phyloP scores from a whole-genome alignment of 306 rosid genomes.

The Rosa rugosa region DNA sequence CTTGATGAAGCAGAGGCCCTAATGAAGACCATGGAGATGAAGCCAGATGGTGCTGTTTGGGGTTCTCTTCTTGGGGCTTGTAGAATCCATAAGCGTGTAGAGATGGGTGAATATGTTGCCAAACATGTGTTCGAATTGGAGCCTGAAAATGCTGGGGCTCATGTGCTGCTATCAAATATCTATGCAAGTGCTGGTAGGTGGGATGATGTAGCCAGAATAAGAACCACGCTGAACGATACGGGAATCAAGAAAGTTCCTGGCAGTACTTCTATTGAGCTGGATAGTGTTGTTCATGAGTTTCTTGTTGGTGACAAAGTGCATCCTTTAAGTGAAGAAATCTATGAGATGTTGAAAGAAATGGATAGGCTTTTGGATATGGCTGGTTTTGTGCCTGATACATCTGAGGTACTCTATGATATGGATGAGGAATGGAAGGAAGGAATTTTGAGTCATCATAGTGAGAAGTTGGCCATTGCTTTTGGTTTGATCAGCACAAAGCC shows the following conservation, averaged over 20 bases:
- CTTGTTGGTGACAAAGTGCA: conserved; percentile 79
- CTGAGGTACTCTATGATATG: conserved; percentile 79
- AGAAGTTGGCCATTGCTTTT: conserved; percentile 80
- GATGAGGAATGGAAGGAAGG: conserved; percentile 90
- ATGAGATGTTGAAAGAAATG: conserved; percentile 59
- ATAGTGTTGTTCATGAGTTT: conserved; percentile 79
- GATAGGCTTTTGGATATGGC: conserved; percentile 54
- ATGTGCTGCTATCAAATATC: conserved; percentile 75
- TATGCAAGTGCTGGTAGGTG: conserved; percentile 78
- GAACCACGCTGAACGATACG: conserved; percentile 65
- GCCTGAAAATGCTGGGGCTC: conserved; percentile 68
- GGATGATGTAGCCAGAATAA: conserved; percentile 80
- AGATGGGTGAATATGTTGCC: conserved; percentile 65
- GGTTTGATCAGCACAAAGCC: conserved; percentile 83
- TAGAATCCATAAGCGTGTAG: conserved; percentile 54
- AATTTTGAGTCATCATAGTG: conserved; percentile 78
- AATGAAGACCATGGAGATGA: conserved; percentile 61
- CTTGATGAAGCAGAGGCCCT: conserved; percentile 69
- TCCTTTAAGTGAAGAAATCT: conserved; percentile 48
- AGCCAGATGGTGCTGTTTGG: conserved; percentile 88
- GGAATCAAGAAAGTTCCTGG: conserved; percentile 93
- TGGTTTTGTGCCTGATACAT: conserved; percentile 71
- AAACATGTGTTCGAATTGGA: conserved; percentile 59
- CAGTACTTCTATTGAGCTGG: conserved; percentile 75
- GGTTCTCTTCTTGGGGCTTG: conserved; percentile 89